Evolutionary conservation across 176 grass and related monocot genomes (phyloP).

Genomic region (Dactylis glomerata): DNA sequence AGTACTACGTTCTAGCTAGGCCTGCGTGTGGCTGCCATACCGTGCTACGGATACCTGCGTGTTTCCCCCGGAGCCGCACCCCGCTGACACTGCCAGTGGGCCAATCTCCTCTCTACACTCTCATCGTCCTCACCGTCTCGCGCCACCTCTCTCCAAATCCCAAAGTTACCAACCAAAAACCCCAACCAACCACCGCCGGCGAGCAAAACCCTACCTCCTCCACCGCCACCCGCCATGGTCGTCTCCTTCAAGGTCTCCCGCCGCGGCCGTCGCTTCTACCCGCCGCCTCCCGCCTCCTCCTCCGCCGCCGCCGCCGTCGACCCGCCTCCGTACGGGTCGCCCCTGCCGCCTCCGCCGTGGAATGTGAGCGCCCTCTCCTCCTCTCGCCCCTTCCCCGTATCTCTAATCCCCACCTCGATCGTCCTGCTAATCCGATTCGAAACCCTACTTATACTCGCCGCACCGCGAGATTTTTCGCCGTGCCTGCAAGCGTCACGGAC

Average conservation of each 20-base stretch:
- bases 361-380: constrained; percentile 1
- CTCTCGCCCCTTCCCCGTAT: neutral
- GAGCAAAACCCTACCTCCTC: constrained; percentile 30
- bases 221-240: constrained; percentile 23
- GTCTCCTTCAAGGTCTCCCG: constrained; percentile 42
- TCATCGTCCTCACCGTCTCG: neutral
- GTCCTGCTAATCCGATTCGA: neutral
- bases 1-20: too few relatives aligned
- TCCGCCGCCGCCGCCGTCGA: neutral
- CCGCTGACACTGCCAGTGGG: neutral
- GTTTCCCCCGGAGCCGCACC: too few relatives aligned
- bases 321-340: neutral
- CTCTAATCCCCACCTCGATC: neutral
- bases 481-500: neutral
- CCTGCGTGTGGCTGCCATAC: too few relatives aligned
- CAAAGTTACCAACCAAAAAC: neutral
- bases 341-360: neutral
- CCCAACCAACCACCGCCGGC: constrained; percentile 14
- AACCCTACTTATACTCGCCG: neutral
- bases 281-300: neutral
- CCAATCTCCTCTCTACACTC: neutral
- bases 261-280: constrained; percentile 38
- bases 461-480: neutral
- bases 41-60: too few relatives aligned
- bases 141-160: neutral